phyloP scores from a whole-genome alignment of 129 eudicot species.

The Artemisia tridentata region DNA sequence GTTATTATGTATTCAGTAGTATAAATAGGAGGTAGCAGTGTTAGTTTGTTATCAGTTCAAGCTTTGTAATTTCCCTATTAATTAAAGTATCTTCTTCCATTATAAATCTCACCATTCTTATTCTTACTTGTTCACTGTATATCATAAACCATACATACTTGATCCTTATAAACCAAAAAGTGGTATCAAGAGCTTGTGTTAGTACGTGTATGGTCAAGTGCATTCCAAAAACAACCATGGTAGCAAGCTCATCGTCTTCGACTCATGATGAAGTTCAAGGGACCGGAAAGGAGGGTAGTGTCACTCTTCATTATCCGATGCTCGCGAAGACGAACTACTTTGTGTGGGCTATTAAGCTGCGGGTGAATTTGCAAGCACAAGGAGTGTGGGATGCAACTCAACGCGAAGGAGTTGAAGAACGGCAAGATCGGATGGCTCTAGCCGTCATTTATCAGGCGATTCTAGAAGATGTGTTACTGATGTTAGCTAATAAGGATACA shows the following conservation, averaged over 20 bases:
- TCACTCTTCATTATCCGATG: background rate
- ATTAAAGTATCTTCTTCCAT: no score
- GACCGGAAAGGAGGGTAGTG: background rate
- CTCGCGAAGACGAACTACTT: background rate
- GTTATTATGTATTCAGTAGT: no score
- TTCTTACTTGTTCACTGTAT: no score
- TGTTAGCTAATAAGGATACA: background rate
- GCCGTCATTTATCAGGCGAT: background rate
- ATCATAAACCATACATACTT: no score
- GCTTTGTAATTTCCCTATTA: no score
- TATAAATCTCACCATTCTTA: no score
- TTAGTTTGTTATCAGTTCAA: no score
- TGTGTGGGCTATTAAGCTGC: background rate
- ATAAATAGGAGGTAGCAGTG: no score
- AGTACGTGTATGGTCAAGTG: background rate
- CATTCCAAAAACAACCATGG: background rate
- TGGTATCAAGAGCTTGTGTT: slow-evolving; percentile 12
- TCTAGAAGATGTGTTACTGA: background rate
- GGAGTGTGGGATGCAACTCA: background rate
- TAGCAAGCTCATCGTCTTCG: background rate
- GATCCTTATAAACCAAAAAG: no score
- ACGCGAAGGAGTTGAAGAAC: background rate
- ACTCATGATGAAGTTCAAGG: background rate
- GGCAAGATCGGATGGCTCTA: background rate
- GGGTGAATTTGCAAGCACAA: background rate